phyloP scores from a whole-genome alignment of 73 alveolate species.

The Breviolum minutum region DNA sequence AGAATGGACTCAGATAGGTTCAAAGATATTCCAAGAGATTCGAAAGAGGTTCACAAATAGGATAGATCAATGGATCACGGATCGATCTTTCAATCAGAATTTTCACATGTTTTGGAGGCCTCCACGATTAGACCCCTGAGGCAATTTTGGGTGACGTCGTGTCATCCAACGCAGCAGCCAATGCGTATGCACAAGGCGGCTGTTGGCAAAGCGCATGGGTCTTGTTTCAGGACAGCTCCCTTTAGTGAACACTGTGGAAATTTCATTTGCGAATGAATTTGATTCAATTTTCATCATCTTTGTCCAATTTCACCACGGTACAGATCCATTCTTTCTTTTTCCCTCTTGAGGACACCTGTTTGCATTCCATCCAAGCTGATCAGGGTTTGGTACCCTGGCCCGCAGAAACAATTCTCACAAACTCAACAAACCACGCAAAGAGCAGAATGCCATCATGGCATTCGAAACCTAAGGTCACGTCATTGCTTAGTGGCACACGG shows the following conservation, averaged over 20 bases:
- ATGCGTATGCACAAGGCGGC: conserved; percentile 64
- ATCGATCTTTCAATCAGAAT: too few species aligned
- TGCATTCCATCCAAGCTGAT: conserved; percentile 14
- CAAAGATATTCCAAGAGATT: too few species aligned
- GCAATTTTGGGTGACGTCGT: conserved; percentile 49
- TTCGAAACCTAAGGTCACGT: not conserved
- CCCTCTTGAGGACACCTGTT: not conserved
- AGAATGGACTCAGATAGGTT: too few species aligned
- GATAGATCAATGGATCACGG: too few species aligned
- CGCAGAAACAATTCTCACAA: not conserved
- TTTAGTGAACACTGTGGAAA: not conserved
- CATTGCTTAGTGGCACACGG: conserved; percentile 30
- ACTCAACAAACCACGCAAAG: not conserved
- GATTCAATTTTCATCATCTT: too few species aligned
- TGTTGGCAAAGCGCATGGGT: conserved; percentile 4
- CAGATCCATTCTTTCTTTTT: too few species aligned
- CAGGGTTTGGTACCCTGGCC: not conserved
- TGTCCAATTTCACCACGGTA: not conserved
- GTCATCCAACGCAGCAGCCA: conserved; percentile 59
- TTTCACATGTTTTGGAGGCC: not conserved
- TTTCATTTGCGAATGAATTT: too few species aligned
- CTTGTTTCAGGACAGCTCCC: not conserved
- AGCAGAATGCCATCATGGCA: too few species aligned
- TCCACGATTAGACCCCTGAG: not conserved
- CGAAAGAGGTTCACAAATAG: too few species aligned